Evolutionary conservation across 805 yeast species (phyloP).

Genomic region (Lipomyces yamadae): DNA sequence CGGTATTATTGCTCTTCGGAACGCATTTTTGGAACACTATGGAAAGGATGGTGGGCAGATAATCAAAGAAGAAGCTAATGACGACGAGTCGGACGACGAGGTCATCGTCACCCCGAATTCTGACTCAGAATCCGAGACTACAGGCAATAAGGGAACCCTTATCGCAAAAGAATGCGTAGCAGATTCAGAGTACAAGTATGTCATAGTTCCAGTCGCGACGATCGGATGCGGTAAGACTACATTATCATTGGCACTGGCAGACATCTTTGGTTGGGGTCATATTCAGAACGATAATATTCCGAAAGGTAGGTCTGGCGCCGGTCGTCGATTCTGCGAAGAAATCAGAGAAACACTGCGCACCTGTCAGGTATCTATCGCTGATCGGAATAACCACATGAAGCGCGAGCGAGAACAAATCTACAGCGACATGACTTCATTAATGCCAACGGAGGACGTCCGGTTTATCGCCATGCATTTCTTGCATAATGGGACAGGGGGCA

Average conservation of each 20-base stretch:
- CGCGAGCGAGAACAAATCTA: slow-evolving; percentile 73
- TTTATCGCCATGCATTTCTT: slow-evolving; percentile 74
- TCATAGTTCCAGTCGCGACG: slow-evolving; percentile 82
- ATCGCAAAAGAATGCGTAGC: background rate
- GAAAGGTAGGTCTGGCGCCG: slow-evolving; percentile 41
- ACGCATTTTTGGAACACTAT: slow-evolving; percentile 59
- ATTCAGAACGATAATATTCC: slow-evolving; percentile 80
- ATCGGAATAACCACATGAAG: slow-evolving; percentile 78
- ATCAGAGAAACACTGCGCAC: slow-evolving; percentile 47
- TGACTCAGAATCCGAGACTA: slow-evolving; percentile 22
- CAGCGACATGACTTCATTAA: slow-evolving; percentile 51
- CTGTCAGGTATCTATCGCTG: slow-evolving; percentile 65
- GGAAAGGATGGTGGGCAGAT: slow-evolving; percentile 64
- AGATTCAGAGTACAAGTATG: slow-evolving; percentile 54
- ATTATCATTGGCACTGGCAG: slow-evolving; percentile 61
- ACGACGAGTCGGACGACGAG: slow-evolving; percentile 36
- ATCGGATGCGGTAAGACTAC: slow-evolving; percentile 97
- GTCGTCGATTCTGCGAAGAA: slow-evolving; percentile 37
- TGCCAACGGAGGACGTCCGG: slow-evolving; percentile 53
- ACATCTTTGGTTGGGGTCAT: slow-evolving; percentile 71
- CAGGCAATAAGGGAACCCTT: background rate
- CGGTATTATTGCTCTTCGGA: slow-evolving; percentile 77
- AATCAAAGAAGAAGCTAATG: slow-evolving; percentile 49
- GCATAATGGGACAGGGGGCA: slow-evolving; percentile 41
- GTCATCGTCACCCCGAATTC: slow-evolving; percentile 24